These are phyloP conservation scores for Wickerhamiella azyma DNA, from an alignment of 805 yeast genomes.

Conservation along the genomic window DNA sequence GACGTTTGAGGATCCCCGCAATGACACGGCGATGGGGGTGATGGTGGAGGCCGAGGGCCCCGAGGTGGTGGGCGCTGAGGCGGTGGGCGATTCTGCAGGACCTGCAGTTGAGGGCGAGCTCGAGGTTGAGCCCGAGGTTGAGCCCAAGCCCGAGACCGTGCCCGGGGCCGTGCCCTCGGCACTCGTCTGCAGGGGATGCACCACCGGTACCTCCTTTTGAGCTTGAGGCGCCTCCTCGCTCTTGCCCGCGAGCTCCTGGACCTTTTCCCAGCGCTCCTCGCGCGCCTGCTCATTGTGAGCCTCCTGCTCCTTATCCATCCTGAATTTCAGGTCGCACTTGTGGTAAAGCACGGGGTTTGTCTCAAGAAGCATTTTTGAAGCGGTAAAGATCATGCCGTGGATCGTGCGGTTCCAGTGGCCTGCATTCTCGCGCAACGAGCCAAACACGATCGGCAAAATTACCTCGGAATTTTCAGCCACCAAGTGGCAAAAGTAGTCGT, in stretches of 20 bases:
- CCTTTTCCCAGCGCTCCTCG: slow-evolving; percentile 40
- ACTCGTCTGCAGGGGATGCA: too few relatives aligned
- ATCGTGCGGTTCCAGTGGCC: slow-evolving; percentile 91
- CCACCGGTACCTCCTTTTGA: too few relatives aligned
- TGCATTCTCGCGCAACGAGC: slow-evolving; percentile 70
- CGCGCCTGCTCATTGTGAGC: slow-evolving; percentile 43
- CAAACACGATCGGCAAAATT: slow-evolving; percentile 80
- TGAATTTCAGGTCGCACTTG: slow-evolving; percentile 78
- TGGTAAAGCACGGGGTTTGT: slow-evolving; percentile 83
- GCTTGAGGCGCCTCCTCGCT: not conserved
- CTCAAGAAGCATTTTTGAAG: slow-evolving; percentile 83
- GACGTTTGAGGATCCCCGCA: not conserved
- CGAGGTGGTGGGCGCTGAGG: too few relatives aligned
- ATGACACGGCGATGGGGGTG: slow-evolving; percentile 6
- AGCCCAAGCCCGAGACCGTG: too few relatives aligned
- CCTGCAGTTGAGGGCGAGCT: too few relatives aligned
- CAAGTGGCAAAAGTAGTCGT: slow-evolving; percentile 79
- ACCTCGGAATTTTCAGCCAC: slow-evolving; percentile 83
- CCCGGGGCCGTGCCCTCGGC: too few relatives aligned
- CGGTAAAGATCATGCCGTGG: slow-evolving; percentile 79
- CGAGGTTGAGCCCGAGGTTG: too few relatives aligned
- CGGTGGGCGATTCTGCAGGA: too few relatives aligned
- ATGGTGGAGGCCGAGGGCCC: not conserved
- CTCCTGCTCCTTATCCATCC: slow-evolving; percentile 65
- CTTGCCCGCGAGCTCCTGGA: slow-evolving; percentile 1